Evolutionary conservation across 2,329 filamentous ascomycete species (phyloP), one percentile per base, ranked within the genome.

Genomic region (Pseudopithomyces chartarum): DNA sequence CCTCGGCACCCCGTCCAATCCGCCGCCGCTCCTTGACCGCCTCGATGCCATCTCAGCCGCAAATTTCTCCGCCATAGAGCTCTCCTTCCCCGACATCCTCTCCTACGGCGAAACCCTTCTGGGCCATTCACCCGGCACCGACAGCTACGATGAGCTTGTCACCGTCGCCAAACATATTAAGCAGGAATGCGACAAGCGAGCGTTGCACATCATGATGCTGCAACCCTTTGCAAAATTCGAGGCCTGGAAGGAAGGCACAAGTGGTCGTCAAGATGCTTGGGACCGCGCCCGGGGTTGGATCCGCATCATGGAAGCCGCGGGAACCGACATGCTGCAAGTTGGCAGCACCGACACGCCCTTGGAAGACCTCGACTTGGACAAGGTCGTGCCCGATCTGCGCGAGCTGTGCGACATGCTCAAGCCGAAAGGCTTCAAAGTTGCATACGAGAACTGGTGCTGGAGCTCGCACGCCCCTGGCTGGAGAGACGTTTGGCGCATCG

Each of bases 381-480:
- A 80, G 8, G 80, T 90, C 19, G 84, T 88, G 0, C 67, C 73
- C 0, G 89, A 92, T 63, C 79, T 93, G 0, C 80, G 81, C 1
- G 81, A 87, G 55, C 78, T 93, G 39, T 65, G 63, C 26, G 66
- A 67, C 29, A 75, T 89, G 50, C 79, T 90, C 1, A 82, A 82
- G 0, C 70, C 79, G 20, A 81, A 84, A 45, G 80, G 81, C 0
- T 84, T 86, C 69, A 81, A 84, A 6, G 76, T 93, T 17, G 89
- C 89, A 0, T 93, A 92, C 63, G 90, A 93, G 75, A 92, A 92
- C 68, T 92, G 89, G 89, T 91, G 89, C 74, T 93, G 90, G 90
- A 87, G 87, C 0, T 90, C 89, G 0, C 84, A 86, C 47, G 87
- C 89, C 0, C 84, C 87, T 0, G 81, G 77, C 1, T 94, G 90